Percentiles rank a stretch among this genome's conserved stretches.
These are phyloP conservation scores for Nothophytophthora sp. DNA, from an alignment of 352 stramenopile genomes.

Conservation along the genomic window DNA sequence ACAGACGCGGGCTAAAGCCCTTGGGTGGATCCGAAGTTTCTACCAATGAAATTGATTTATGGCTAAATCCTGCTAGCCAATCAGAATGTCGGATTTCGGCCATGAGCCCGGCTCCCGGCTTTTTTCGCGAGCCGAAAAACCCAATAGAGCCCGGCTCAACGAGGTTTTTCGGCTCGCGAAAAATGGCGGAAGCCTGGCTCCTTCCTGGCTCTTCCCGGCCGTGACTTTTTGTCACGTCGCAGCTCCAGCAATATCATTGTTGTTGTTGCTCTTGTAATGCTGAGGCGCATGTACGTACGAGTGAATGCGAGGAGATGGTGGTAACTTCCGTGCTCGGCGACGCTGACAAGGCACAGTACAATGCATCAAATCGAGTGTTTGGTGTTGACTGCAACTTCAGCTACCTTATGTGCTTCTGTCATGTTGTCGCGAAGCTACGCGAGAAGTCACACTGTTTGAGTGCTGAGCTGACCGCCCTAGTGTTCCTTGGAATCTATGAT, in stretches of 20 bases:
- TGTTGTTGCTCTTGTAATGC: neutral
- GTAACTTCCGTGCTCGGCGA: constrained; percentile 1
- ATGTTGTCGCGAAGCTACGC: constrained; percentile 23
- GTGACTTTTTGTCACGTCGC: constrained; percentile 3
- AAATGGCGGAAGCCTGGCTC: too few species aligned
- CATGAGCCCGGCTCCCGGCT: too few species aligned
- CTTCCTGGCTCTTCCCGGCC: too few species aligned
- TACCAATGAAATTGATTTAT: too few species aligned
- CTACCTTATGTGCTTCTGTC: constrained; percentile 34
- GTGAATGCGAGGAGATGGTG: neutral
- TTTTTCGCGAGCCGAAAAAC: too few species aligned
- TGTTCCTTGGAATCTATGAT: constrained; percentile 16
- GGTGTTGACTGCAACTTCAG: neutral
- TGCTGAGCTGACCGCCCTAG: neutral
- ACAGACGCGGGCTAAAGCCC: too few species aligned
- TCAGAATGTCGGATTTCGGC: too few species aligned
- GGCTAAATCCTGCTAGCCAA: too few species aligned
- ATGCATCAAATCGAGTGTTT: neutral
- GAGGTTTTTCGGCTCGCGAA: too few species aligned
- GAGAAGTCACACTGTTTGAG: neutral
- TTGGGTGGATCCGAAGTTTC: too few species aligned
- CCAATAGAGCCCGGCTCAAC: too few species aligned
- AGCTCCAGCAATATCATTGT: neutral
- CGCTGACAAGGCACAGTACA: constrained; percentile 1
- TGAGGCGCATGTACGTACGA: neutral